phyloP scores from a whole-genome alignment of 306 rosid genomes.

The Crotalaria pallida region DNA sequence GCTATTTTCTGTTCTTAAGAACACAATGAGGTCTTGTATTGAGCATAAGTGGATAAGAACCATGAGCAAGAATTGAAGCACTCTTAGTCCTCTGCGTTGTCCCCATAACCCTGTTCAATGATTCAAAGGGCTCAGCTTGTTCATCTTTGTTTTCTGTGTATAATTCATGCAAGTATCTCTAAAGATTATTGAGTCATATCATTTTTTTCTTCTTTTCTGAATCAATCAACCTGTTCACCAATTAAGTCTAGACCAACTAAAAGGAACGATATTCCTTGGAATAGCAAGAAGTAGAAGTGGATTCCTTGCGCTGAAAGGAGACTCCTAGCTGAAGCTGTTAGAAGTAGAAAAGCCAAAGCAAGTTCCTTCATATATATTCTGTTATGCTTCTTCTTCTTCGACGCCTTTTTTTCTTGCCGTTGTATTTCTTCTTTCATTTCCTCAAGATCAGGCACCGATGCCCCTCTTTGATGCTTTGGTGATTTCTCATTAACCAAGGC shows the following conservation, averaged over 20 bases:
- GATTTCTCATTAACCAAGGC: constrained; percentile 53
- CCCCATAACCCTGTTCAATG: not conserved
- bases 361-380: constrained; percentile 78
- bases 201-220: not conserved
- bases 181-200: not conserved
- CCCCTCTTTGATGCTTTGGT: constrained; percentile 51
- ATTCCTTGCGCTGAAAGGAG: constrained; percentile 95
- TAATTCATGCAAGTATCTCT: not conserved
- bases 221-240: constrained; percentile 71
- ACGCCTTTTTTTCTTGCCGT: constrained; percentile 34
- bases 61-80: not conserved
- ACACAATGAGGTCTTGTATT: not conserved
- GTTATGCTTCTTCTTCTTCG: constrained; percentile 66
- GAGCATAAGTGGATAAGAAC: not conserved
- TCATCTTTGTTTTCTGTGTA: not conserved
- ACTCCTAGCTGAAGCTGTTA: constrained; percentile 88
- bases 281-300: constrained; percentile 91
- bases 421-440: constrained; percentile 65
- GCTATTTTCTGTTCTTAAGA: not conserved
- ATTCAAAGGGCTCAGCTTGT: not conserved
- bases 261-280: constrained; percentile 85
- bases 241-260: constrained; percentile 86
- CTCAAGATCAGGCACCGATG: constrained; percentile 53
- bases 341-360: constrained; percentile 72
- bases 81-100: not conserved